Base-by-base conservation (phyloP, 1,139 yeast genomes). In the Candida glucosophila region DNA sequence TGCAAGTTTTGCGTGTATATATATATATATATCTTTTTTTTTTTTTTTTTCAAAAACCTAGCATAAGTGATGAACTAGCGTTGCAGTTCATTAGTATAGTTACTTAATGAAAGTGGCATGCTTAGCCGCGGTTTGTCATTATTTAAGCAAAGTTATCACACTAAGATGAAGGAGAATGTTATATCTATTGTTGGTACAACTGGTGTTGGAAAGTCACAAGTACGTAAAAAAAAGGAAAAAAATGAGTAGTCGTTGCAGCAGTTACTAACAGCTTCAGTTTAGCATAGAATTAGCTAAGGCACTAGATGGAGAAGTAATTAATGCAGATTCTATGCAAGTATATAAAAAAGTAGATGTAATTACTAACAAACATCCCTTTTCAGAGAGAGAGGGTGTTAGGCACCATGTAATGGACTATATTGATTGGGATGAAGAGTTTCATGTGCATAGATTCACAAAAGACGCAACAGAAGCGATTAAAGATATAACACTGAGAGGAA, bases 291-390 rank as follows among this genome's bases (percentile, higher is more conserved):
- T 90, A 10, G 96, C 97, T 6, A 65, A 69, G 36, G 67, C 69
- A 13, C 65, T 81, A 30, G 70, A 77, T 48, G 98, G 98, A 12
- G 97, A 92, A 49, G 68, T 90, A 40, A 81, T 90, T 40, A 90
- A 90, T 53, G 95, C 95, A 0, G 99, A 90, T 49, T 85, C 97
- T 3, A 88, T 90, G 96, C 98, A 92, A 53, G 82, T 90, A 53
- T 90, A 90, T 49, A 54, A 61, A 20, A 77, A 73, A 2, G 55
- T 77, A 2, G 86, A 81, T 13, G 71, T 73, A 15, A 83, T 90
- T 36, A 85, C 98, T 19, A 92, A 92, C 47, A 90, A 90, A 43
- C 97, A 88, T 41, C 97, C 98, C 0, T 31, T 78, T 1, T 60
- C 56, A 0, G 96, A 90, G 39, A 60, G 95, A 20, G 61, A 66